Evolutionary conservation across 2,329 filamentous ascomycete species (phyloP).

Genomic region (Penicillium paneum): DNA sequence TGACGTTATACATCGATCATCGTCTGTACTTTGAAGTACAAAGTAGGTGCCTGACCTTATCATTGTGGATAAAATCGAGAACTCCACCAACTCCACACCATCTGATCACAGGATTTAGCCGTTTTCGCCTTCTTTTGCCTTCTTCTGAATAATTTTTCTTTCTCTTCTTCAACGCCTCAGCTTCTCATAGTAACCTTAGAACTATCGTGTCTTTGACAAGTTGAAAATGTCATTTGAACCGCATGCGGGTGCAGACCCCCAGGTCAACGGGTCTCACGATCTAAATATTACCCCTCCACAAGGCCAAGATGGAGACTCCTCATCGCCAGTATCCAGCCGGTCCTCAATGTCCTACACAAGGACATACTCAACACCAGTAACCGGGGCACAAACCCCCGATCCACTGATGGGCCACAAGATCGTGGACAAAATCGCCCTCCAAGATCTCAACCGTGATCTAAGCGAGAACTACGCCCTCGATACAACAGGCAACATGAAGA

Average conservation of each 20-base stretch:
- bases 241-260: constrained; percentile 5
- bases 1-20: neutral
- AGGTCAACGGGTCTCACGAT: constrained; percentile 1
- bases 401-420: constrained; percentile 21
- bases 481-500: constrained; percentile 13
- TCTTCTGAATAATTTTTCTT: neutral
- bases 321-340: constrained; percentile 14
- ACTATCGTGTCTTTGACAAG: neutral
- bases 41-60: neutral
- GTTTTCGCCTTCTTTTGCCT: constrained; percentile 9
- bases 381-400: constrained; percentile 30
- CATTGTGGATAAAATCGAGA: constrained; percentile 4
- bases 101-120: constrained; percentile 10
- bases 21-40: neutral
- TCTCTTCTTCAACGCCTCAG: neutral
- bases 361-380: constrained; percentile 25
- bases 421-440: constrained; percentile 16
- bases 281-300: neutral
- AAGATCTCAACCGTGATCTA: constrained; percentile 9
- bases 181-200: neutral
- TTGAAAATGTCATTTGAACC: constrained; percentile 12
- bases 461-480: constrained; percentile 19
- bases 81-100: constrained; percentile 12
- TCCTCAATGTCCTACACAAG: constrained; percentile 20
- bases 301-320: constrained; percentile 5